Evolutionary conservation across 306 rosid species (phyloP).

Genomic region (Prunus davidiana): DNA sequence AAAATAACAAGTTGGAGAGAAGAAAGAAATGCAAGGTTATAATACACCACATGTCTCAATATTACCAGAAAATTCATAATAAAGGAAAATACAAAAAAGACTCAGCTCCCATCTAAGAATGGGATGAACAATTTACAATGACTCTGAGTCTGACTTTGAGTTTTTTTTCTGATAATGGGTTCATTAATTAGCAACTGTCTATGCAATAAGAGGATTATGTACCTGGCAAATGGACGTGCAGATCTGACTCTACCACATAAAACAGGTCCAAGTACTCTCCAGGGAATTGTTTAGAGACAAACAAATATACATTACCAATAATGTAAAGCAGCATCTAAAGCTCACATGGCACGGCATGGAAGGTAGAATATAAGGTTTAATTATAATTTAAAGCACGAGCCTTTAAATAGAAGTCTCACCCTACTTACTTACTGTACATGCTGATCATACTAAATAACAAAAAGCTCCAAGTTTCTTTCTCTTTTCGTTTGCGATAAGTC

Average conservation of each 20-base stretch:
- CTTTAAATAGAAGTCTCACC: not conserved
- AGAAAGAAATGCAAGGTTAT: not conserved
- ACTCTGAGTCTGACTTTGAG: not conserved
- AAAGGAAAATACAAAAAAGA: not conserved
- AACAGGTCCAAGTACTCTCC: not conserved
- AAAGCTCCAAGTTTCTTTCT: not conserved
- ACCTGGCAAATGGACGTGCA: conserved; percentile 16
- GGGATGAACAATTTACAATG: conserved; percentile 7
- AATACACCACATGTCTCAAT: not conserved
- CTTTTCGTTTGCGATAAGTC: not conserved
- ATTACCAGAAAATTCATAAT: not conserved
- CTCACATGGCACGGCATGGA: conserved; percentile 5
- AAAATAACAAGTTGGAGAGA: not conserved
- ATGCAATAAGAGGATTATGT: not conserved
- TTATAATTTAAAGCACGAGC: not conserved
- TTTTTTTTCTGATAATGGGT: not conserved
- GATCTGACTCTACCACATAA: not conserved
- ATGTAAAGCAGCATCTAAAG: not conserved
- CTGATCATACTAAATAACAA: not conserved
- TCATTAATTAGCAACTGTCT: not conserved
- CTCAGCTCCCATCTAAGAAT: not conserved
- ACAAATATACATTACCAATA: not conserved
- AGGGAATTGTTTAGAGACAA: not conserved
- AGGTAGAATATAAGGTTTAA: not conserved
- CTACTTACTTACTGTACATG: not conserved